Evolutionary conservation across 2,329 filamentous ascomycete genomes (phyloP), one percentile per base, ranked within the genome.

Genomic region (Fusarium vanettenii): DNA sequence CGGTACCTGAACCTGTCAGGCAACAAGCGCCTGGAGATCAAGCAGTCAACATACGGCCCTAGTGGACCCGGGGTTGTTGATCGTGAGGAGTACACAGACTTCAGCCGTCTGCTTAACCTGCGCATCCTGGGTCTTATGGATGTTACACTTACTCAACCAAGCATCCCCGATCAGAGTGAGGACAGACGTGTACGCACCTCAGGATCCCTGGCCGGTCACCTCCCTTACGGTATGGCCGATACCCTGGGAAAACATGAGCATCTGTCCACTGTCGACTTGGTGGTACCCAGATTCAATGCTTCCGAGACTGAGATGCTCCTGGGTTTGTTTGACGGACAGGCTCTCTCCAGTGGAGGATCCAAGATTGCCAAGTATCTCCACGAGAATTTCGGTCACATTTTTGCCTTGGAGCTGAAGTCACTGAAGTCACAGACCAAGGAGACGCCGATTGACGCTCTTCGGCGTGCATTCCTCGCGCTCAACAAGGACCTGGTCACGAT

Each of bases 201-300:
- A 31, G 95, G 95, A n/a, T 98, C 96, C 1, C 85, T 96, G 66
- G 95, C 97, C 22, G 96, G 96, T 2, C 93, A 94, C 35, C 90
- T 99, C 83, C 93, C 95, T 1, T 99, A 99, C 79, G 97, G 97
- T 71, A 98, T 99, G 95, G 97, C 97, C 9, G 97, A 99, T 84
- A 97, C 94, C 16, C 87, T 99, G 16, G 97, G 97, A 43, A 94
- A 92, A 80, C 95, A 96, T 77, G 97, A 99, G 83, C 97, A 99
- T 82, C 85, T 99, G 61, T 98, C 97, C 6, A 98, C 95, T 3
- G 93, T 98, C 69, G 97, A 99, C 81, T 92, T 99, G 84, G 95
- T 99, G 22, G 94, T 98, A 33, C 97, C 97, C 13, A 91, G 94
- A 55, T 97, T 98, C 85, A 93, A 95, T 79, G 94, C 95, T 18